A percentile compares a stretch with the other conserved stretches of the same genome.
phyloP scores from a whole-genome alignment of 495 filamentous ascomycete species.

The Xylaria flabelliformis region DNA sequence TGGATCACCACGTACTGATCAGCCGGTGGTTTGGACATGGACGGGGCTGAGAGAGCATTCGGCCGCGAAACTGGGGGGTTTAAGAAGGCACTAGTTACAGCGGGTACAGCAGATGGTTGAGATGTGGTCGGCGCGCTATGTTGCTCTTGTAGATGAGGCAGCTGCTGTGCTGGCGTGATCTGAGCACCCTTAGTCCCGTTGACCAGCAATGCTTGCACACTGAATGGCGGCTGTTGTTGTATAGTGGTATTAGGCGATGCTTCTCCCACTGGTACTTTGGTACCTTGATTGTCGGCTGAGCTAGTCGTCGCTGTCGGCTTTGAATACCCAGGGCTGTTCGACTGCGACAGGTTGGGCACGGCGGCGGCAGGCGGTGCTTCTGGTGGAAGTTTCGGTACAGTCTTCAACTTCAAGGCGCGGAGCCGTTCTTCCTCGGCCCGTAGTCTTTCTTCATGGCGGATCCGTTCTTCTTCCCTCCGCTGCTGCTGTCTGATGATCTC shows the following conservation, averaged over 20 bases:
- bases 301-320: not conserved
- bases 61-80: conserved; percentile 1
- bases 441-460: conserved; percentile 50
- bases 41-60: not conserved
- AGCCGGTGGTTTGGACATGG: conserved; percentile 20
- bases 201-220: conserved; percentile 19
- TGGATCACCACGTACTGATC: conserved; percentile 73
- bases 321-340: conserved; percentile 15
- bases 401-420: conserved; percentile 50
- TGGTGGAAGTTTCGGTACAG: conserved; percentile 49
- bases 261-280: not conserved
- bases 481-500: conserved; percentile 48
- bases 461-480: conserved; percentile 59
- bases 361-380: conserved; percentile 15
- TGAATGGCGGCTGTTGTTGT: conserved; percentile 25
- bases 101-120: conserved; percentile 23
- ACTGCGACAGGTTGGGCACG: not conserved
- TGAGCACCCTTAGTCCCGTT: conserved; percentile 28
- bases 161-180: conserved; percentile 27
- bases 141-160: not conserved
- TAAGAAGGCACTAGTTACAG: not conserved
- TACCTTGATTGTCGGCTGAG: not conserved
- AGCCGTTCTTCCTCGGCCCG: conserved; percentile 50
- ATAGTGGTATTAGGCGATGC: conserved; percentile 17
- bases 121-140: not conserved